These are phyloP conservation scores for Solanum lignicaule DNA, from an alignment of 257 asterid genomes.

Conservation along the genomic window DNA sequence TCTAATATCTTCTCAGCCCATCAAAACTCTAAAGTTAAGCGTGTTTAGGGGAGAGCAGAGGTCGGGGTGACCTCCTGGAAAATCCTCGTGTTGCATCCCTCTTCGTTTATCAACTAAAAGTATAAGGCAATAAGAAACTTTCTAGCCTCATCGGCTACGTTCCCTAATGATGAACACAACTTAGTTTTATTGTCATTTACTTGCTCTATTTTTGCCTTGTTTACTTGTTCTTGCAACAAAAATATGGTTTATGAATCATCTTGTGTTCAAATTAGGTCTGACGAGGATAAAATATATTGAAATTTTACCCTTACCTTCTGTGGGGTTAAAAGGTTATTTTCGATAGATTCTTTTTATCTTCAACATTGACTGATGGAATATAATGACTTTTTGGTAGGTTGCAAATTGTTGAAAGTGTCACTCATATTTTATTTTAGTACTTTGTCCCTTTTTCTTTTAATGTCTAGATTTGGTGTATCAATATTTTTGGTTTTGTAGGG, in stretches of 20 bases:
- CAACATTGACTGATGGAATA: background rate
- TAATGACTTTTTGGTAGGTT: background rate
- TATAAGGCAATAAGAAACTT: background rate
- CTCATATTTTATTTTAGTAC: background rate
- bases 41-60: background rate
- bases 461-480: background rate
- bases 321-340: too few relatives aligned
- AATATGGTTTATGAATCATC: background rate
- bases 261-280: background rate
- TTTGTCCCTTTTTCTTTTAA: background rate
- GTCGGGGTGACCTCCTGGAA: background rate
- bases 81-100: background rate
- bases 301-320: too few relatives aligned
- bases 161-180: background rate
- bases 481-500: background rate
- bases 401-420: background rate
- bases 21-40: background rate
- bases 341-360: background rate
- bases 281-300: too few relatives aligned
- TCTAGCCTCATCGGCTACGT: too few relatives aligned
- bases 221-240: background rate
- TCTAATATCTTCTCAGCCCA: constrained; percentile 14
- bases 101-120: background rate
- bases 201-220: background rate
- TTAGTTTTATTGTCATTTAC: background rate